phyloP scores from a whole-genome alignment of 2,329 filamentous ascomycete genomes.

The Exophiala sideris region DNA sequence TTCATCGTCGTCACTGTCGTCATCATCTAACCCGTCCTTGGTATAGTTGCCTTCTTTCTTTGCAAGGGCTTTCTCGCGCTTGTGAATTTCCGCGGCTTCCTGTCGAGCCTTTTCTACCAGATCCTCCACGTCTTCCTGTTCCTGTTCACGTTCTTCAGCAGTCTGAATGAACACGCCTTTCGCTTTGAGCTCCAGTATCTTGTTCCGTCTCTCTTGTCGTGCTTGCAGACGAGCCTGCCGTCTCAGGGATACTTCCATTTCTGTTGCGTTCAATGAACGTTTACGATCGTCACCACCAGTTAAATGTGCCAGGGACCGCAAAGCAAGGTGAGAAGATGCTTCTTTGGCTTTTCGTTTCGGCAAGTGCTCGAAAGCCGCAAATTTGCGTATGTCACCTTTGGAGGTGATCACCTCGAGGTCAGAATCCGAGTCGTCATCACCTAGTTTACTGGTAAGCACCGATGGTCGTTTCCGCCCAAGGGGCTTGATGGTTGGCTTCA shows the following conservation, averaged over 20 bases:
- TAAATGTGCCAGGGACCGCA: slow-evolving; percentile 73
- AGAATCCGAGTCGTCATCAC: slow-evolving; percentile 40
- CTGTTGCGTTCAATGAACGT: slow-evolving; percentile 62
- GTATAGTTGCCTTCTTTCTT: slow-evolving; percentile 59
- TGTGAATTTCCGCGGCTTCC: slow-evolving; percentile 75
- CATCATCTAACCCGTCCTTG: slow-evolving; percentile 48
- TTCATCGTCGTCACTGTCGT: slow-evolving; percentile 55
- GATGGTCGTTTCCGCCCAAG: neutral
- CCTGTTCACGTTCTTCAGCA: slow-evolving; percentile 77
- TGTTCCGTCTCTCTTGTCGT: slow-evolving; percentile 69
- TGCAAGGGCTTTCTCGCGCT: slow-evolving; percentile 69
- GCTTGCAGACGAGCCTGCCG: slow-evolving; percentile 77
- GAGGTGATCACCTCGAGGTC: slow-evolving; percentile 62
- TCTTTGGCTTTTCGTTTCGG: slow-evolving; percentile 63
- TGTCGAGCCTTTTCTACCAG: slow-evolving; percentile 78
- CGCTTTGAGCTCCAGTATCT: slow-evolving; percentile 70
- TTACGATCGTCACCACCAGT: slow-evolving; percentile 52
- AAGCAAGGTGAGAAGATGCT: slow-evolving; percentile 59
- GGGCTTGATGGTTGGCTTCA: slow-evolving; percentile 12
- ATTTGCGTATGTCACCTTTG: slow-evolving; percentile 38
- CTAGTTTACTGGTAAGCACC: neutral
- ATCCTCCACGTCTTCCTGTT: slow-evolving; percentile 81
- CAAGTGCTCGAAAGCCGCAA: slow-evolving; percentile 66
- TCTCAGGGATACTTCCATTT: slow-evolving; percentile 67
- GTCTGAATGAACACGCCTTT: slow-evolving; percentile 81